A percentile compares a stretch with the other conserved stretches of the same genome.
phyloP scores from a whole-genome alignment of 768 basidiomycete genomes.

The Neoboletus magnificus region DNA sequence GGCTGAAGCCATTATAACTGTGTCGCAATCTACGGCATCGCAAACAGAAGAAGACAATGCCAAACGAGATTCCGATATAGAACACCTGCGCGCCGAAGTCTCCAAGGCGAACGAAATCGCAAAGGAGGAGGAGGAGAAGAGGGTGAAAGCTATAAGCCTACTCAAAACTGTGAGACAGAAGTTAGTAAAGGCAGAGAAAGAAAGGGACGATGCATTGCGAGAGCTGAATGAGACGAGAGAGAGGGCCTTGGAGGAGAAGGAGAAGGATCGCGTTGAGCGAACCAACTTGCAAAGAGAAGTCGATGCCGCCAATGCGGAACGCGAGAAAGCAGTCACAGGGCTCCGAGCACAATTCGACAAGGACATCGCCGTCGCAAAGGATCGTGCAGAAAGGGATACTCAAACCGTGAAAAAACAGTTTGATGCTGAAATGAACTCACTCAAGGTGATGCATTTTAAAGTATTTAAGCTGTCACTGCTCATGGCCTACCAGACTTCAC shows the following conservation, averaged over 20 bases:
- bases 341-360: slow-evolving; percentile 70
- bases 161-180: slow-evolving; percentile 96
- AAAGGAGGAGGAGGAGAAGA: slow-evolving; percentile 97
- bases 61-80: slow-evolving; percentile 53
- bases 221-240: slow-evolving; percentile 53
- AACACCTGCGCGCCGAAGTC: slow-evolving; percentile 60
- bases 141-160: slow-evolving; percentile 87
- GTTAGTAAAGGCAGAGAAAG: slow-evolving; percentile 94
- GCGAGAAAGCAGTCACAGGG: slow-evolving; percentile 57
- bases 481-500: slow-evolving; percentile 48
- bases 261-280: slow-evolving; percentile 45
- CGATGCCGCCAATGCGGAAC: slow-evolving; percentile 55
- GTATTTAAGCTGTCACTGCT: slow-evolving; percentile 6
- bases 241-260: slow-evolving; percentile 48
- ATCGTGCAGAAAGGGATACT: slow-evolving; percentile 74
- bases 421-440: slow-evolving; percentile 70
- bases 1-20: slow-evolving; percentile 65
- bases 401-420: slow-evolving; percentile 61
- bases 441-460: slow-evolving; percentile 51
- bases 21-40: slow-evolving; percentile 46
- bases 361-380: slow-evolving; percentile 58
- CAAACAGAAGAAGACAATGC: slow-evolving; percentile 48
- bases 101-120: slow-evolving; percentile 56
- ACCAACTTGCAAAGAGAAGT: slow-evolving; percentile 60
- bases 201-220: slow-evolving; percentile 73